Base-by-base conservation (phyloP, 352 stramenopile species). In the Phytophthora citricola region DNA sequence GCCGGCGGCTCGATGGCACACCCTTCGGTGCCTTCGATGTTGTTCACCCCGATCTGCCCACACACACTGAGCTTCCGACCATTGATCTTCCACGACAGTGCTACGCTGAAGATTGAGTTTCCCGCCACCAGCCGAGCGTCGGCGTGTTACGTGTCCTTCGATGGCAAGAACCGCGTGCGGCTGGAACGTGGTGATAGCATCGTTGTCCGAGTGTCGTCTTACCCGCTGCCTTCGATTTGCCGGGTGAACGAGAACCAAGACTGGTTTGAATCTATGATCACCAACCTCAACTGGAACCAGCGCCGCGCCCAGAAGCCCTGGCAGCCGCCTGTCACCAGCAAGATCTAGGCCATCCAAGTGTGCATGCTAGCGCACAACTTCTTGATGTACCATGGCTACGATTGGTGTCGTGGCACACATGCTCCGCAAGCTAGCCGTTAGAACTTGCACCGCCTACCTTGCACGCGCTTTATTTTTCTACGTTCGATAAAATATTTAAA, bases 41-140 rank as follows among this genome's bases (percentile, higher is more conserved):
- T 99, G 14, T 96, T 99, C 38, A 99, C 97, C 31, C 97, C 98
- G 1, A 99, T 99, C 62, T 99, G 97, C 71, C 97, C 98, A 1
- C 98, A 99, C 79, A 98, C 98, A 11, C 78, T 99, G 22, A 97
- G 91, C 57, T 97, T 98, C 69, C 88, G 92, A 14, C 92, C 92
- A 32, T 79, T 98, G 52, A 79, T 98, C 9, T 94, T 98, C 73
- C 90, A 96, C 55, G 92, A 98, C 64, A 97, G 89, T 62, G 90
- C 89, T 20, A 91, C 83, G 32, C 71, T 98, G 47, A 94, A 95
- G 75, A 96, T 98, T 62, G 82, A 92, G 39, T 91, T 98, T 40
- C 87, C 90, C 5, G 82, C 87, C 71, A 89, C 78, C 20, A 93
- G 86, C 24, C 84, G 89, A 31, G 75, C 85, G 3, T 79, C 77